Evolutionary conservation across 345 rosid genomes (phyloP), one percentile per base, ranked within the genome.

Genomic region (Eucalyptus pauciflora): DNA sequence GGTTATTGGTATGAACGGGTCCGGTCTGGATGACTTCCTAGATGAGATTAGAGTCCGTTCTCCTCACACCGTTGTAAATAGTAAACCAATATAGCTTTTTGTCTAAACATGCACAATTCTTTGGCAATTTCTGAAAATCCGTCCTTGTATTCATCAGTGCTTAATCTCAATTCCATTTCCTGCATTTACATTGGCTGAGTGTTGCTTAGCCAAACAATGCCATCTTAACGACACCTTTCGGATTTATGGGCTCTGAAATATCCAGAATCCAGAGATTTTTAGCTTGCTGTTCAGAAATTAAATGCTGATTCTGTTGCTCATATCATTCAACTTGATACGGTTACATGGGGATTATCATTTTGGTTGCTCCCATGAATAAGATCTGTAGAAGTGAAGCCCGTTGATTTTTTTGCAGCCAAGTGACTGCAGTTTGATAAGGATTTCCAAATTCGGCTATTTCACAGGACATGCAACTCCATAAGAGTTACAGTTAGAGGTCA

Each of bases 1-100:
- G 18, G 86, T 96, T 45, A 93, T 95, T 41, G 96, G 98, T 87
- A 93, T 93, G 96, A 96, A 95, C 62, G 96, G 96, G 83, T 96
- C 94, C 92, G 22, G 10, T 31, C 87, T 96, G 54, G 95, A 95
- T 88, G 60, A 43, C 2, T 94, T 94, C 92, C n/a, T 88, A 18
- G 7, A 43, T 27, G 33, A 27, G 54, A 95, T 95, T 89, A 89
- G 93, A 4, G 86, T 33, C 83, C 16, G 10, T 29, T 7, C 33
- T 60, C 22, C 86, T 10, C 85, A 41, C 85, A 31, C 41, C 41
- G 10, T 15, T 31, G 20, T 67, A 7, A 37, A 67, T 67, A 67
- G 79, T 31, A 67, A 67, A 31, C 79, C 41, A 15, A 31, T 7
- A 15, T 31, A 67, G 22, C 50, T 49, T 49, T 49, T 49, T 49